Conservation (phyloP, 139 green algal genomes). For the Coelastrella sp. region DNA sequence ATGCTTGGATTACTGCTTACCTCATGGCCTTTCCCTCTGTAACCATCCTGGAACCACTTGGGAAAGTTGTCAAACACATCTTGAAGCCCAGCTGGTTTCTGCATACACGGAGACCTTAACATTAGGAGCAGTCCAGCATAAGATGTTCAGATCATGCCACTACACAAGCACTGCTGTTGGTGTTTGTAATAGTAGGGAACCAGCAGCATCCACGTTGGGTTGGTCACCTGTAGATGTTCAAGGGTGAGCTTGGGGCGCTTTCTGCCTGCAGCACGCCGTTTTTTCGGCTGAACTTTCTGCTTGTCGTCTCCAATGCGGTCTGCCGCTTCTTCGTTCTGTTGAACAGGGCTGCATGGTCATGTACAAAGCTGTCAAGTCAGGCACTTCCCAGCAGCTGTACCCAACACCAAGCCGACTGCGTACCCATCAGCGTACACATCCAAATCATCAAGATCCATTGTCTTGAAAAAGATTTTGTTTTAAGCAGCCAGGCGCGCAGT, state of each 20-base stretch:
- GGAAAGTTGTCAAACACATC: constrained; percentile 48
- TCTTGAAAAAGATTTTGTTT: background rate
- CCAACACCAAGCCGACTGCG: background rate
- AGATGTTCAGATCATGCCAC: background rate
- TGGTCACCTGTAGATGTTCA: constrained; percentile 14
- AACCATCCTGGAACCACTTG: constrained; percentile 43
- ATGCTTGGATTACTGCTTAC: background rate
- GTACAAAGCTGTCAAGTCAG: background rate
- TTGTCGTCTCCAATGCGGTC: background rate
- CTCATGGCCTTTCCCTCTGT: constrained; percentile 47
- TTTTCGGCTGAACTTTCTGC: background rate
- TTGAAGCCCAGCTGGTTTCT: constrained; percentile 38
- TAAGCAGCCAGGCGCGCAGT: too few species aligned
- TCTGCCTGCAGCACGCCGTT: background rate
- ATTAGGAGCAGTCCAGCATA: background rate
- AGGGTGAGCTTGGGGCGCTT: constrained; percentile 47
- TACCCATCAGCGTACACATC: background rate
- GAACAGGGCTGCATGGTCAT: background rate
- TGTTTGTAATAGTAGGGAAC: background rate
- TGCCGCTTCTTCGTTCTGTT: background rate
- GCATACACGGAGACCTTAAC: background rate
- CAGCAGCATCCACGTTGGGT: background rate
- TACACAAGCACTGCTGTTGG: background rate
- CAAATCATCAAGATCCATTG: background rate
- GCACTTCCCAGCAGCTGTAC: background rate